A percentile compares a stretch with the other conserved stretches of the same genome.
phyloP scores from a whole-genome alignment of 495 filamentous ascomycete species.

The Aspergillus olivimuriae region DNA sequence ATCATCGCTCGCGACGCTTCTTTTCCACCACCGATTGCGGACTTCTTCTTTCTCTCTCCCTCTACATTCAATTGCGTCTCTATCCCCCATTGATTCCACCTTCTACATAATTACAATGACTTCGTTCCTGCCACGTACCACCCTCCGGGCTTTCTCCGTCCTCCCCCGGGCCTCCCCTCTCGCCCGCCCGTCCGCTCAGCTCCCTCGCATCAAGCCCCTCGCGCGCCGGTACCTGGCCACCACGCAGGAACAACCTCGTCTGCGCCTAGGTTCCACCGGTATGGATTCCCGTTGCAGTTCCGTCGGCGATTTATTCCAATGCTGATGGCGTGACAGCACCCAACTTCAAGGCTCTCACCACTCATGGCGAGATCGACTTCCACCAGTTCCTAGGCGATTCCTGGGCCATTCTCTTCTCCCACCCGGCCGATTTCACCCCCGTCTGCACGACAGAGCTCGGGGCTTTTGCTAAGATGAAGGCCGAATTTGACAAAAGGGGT shows the following conservation, averaged over 20 bases:
- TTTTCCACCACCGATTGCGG: too few relatives aligned
- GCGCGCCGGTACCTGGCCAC: conserved; percentile 26
- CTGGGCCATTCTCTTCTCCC: conserved; percentile 63
- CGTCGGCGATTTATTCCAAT: not conserved
- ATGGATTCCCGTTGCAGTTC: not conserved
- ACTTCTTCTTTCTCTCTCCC: not conserved
- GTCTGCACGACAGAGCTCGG: conserved; percentile 67
- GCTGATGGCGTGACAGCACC: conserved; percentile 33
- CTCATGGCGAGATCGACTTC: conserved; percentile 62
- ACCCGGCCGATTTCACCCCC: conserved; percentile 65
- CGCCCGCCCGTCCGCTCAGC: conserved; percentile 10
- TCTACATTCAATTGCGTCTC: not conserved
- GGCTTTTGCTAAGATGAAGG: conserved; percentile 57
- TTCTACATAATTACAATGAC: too few relatives aligned
- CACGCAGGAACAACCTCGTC: conserved; percentile 49
- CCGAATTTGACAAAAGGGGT: conserved; percentile 54
- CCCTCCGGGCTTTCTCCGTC: conserved; percentile 21
- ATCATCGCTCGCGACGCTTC: too few relatives aligned
- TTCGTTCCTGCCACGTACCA: conserved; percentile 21
- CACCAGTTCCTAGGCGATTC: conserved; percentile 52
- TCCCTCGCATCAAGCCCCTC: conserved; percentile 24
- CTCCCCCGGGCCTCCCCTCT: conserved; percentile 19
- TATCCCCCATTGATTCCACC: too few relatives aligned
- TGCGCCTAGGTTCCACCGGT: conserved; percentile 53
- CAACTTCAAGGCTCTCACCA: conserved; percentile 61